Evolutionary conservation across 169 alveolate genomes (phyloP).

Genomic region (Amoebophrya sp.): DNA sequence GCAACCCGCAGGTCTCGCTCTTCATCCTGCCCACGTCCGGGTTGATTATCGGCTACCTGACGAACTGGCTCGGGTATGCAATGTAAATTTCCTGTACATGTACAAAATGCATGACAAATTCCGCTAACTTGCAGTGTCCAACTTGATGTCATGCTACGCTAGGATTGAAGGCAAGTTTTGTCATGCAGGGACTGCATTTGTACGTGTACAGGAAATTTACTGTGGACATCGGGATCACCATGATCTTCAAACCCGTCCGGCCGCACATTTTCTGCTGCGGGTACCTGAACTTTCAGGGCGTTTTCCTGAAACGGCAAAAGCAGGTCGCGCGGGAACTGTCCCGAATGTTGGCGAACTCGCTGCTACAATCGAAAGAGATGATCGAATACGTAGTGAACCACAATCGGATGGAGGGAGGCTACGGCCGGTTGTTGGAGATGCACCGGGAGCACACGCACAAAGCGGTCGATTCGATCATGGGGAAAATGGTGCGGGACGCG

Average conservation of each 20-base stretch:
- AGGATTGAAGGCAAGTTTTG: too few relatives aligned
- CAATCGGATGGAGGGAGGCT: not conserved
- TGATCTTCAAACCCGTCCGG: slow-evolving; percentile 6
- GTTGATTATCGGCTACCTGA: slow-evolving; percentile 20
- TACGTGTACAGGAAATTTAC: too few relatives aligned
- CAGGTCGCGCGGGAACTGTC: not conserved
- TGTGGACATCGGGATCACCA: too few relatives aligned
- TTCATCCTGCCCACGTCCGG: slow-evolving; percentile 21
- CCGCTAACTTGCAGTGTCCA: too few relatives aligned
- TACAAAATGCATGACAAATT: too few relatives aligned
- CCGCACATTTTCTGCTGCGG: slow-evolving; percentile 15
- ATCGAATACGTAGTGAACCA: not conserved
- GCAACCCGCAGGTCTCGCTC: too few relatives aligned
- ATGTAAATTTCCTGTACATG: too few relatives aligned
- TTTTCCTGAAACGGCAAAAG: not conserved
- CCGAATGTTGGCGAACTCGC: not conserved
- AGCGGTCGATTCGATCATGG: not conserved
- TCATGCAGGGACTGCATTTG: too few relatives aligned
- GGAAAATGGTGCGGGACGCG: not conserved
- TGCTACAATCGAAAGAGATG: not conserved
- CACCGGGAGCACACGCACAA: slow-evolving; percentile 6
- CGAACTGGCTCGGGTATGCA: slow-evolving; percentile 38
- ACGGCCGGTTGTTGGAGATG: not conserved
- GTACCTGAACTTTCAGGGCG: not conserved
- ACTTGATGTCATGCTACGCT: too few relatives aligned